Conservation (phyloP, 2,329 filamentous ascomycete species). For the Hypoxylon sp. region DNA sequence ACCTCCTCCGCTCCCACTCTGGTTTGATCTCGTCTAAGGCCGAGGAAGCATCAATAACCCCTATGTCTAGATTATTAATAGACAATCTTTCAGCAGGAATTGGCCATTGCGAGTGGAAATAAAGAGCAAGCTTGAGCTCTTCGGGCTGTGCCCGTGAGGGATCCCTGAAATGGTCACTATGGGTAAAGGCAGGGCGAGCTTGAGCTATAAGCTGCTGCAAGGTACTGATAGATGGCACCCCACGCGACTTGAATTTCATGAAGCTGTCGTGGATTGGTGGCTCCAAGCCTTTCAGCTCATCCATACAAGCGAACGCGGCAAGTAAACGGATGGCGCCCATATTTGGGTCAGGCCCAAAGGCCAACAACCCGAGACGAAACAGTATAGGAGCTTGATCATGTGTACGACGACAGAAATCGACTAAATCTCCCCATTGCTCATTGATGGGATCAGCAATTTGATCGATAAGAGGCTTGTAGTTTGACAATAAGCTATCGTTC, state of each 20-base stretch:
- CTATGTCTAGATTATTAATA: background rate
- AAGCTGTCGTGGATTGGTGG: conserved; percentile 43
- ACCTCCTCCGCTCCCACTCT: conserved; percentile 43
- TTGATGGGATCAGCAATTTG: conserved; percentile 51
- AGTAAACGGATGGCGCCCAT: conserved; percentile 48
- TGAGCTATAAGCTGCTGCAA: conserved; percentile 38
- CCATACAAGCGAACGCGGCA: conserved; percentile 33
- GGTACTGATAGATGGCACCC: conserved; percentile 27
- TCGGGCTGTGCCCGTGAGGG: conserved; percentile 23
- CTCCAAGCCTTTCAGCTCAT: conserved; percentile 32
- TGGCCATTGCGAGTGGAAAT: conserved; percentile 42
- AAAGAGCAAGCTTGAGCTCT: conserved; percentile 14
- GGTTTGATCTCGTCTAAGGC: conserved; percentile 26
- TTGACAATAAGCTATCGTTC: conserved; percentile 3
- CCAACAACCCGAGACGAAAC: conserved; percentile 51
- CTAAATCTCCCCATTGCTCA: conserved; percentile 52
- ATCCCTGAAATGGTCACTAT: background rate
- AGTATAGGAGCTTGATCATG: conserved; percentile 37
- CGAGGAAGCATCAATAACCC: conserved; percentile 23
- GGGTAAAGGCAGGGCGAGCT: conserved; percentile 18
- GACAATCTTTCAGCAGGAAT: conserved; percentile 12
- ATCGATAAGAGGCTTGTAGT: conserved; percentile 43
- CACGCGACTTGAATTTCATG: conserved; percentile 41
- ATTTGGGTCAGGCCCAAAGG: conserved; percentile 47
- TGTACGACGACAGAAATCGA: conserved; percentile 48